Conservation (phyloP, 1,284 basidiomycete genomes). For the Wallemia ichthyophaga region DNA sequence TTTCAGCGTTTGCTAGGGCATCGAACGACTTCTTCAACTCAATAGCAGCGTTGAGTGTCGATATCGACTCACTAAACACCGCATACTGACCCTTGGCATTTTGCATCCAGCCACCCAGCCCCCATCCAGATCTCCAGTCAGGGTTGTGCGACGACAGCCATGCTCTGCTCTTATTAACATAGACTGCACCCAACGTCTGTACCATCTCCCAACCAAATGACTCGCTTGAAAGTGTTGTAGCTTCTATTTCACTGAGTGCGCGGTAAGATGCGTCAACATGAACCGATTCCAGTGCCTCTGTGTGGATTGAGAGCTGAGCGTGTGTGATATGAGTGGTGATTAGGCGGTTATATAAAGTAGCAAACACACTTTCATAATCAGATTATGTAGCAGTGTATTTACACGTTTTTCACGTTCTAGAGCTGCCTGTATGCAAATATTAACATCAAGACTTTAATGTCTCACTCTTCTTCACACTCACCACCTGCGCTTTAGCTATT, state of each 20-base stretch:
- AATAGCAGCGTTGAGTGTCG: background rate
- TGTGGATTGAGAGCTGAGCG: background rate
- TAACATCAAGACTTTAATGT: background rate
- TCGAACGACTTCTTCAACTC: constrained; percentile 1
- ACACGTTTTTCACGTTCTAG: background rate
- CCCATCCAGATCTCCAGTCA: background rate
- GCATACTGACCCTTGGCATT: background rate
- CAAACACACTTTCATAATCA: background rate
- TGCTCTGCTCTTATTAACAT: background rate
- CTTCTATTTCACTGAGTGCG: background rate
- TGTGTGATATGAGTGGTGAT: no score
- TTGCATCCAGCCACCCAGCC: background rate
- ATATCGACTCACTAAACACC: background rate
- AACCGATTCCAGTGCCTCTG: background rate
- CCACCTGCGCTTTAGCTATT: background rate
- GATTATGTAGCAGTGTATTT: background rate
- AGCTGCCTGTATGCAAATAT: background rate
- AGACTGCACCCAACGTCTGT: background rate
- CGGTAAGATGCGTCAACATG: background rate
- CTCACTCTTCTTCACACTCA: background rate
- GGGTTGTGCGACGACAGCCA: background rate
- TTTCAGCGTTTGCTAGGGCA: background rate
- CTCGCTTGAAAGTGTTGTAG: background rate
- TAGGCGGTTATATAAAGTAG: no score
- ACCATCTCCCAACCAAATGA: background rate